phyloP scores from a whole-genome alignment of 306 rosid species.

The Gastrolobium villosum region DNA sequence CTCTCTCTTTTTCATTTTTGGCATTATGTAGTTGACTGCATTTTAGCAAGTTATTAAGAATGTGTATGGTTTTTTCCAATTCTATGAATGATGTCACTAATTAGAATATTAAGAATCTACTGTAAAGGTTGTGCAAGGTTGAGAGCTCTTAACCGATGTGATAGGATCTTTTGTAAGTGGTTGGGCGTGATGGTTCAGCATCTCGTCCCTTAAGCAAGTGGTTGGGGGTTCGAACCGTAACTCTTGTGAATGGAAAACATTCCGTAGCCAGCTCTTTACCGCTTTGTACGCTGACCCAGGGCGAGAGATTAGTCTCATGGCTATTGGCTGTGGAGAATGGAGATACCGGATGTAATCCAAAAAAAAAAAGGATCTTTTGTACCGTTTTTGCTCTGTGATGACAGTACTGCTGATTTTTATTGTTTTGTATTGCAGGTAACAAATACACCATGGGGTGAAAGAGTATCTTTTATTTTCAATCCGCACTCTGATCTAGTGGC shows the following conservation, averaged over 20 bases:
- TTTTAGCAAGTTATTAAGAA: background rate
- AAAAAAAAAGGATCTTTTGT: background rate
- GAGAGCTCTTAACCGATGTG: background rate
- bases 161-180: too few species aligned
- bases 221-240: too few species aligned
- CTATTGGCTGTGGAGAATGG: too few species aligned
- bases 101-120: background rate
- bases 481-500: slow-evolving; percentile 86
- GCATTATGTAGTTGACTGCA: background rate
- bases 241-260: too few species aligned
- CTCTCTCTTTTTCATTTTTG: background rate
- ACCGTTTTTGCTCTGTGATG: slow-evolving; percentile 19
- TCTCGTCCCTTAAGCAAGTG: too few species aligned
- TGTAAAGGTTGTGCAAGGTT: slow-evolving; percentile 14
- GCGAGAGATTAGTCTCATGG: too few species aligned
- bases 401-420: background rate
- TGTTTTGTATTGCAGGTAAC: slow-evolving; percentile 72
- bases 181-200: too few species aligned
- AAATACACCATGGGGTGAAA: slow-evolving; percentile 97
- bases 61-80: background rate
- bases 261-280: too few species aligned
- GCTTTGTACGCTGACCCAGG: too few species aligned
- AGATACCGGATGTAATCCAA: too few species aligned
- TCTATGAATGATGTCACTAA: slow-evolving; percentile 1
- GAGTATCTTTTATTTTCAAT: slow-evolving; percentile 75